Base-by-base conservation (phyloP, 805 yeast genomes). In the Candida succiphila region DNA sequence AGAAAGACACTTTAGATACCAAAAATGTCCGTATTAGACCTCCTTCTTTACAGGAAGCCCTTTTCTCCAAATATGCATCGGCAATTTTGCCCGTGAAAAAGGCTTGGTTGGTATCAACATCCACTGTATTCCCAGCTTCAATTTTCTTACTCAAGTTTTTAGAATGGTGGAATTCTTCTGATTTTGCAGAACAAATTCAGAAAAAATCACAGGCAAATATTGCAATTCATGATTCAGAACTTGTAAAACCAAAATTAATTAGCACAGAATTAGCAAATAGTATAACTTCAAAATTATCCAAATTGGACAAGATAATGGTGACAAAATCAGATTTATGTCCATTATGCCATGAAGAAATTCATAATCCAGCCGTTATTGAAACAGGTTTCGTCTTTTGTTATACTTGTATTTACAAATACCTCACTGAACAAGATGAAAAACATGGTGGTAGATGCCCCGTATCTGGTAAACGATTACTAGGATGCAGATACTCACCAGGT, bases 361-460 rank as follows among this genome's bases (percentile, higher is more conserved):
- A 69, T 22, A 86, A 84, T 45, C 95, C 95, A 4, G 85, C 95
- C 0, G 72, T 81, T 10, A 74, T 89, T 24, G 97, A 88, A 51
- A 86, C 97, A 0, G 98, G 98, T 0, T 78, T 75, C 41, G 94
- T 86, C 0, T 83, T 80, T 44, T 87, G 96, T 55, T 87, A 88
- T 54, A 75, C 84, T 10, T 92, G 97, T 55, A 85, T 88, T 13
- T 75, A 74, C 48, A 69, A 71, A 31, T 72, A 72, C 47, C 60
- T 88, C 29, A 63, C 71, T 20, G 66, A 70, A 29, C 68, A 61
- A 1, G 61, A 56, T 34, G 58, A 61, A 16, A 46, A 49, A 14
- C 60, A 61, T 14, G 83, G 80, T 7, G 88, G 88, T 3, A 63
- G 78, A 40, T 89, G 97, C 51, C 97, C 97, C 0, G 68, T 83